Percentiles rank a stretch among this genome's conserved stretches.
phyloP scores from a whole-genome alignment of 75 land plant genomes.

The Ceratopteris richardii region DNA sequence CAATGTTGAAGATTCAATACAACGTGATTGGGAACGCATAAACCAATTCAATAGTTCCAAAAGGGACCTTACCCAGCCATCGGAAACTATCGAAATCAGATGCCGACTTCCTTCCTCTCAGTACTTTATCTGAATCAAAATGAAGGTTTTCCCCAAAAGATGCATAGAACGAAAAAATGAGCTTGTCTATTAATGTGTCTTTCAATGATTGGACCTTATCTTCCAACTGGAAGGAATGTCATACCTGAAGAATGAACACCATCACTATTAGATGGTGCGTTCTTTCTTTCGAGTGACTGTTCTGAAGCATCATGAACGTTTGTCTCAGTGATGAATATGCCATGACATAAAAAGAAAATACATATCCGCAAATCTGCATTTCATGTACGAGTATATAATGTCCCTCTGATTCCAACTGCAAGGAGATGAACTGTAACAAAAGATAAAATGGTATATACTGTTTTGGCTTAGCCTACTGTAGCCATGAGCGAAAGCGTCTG shows the following conservation, averaged over 20 bases:
- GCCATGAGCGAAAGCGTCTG: not conserved
- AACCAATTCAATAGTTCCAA: too few relatives aligned
- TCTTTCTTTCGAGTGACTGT: not conserved
- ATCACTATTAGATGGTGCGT: slow-evolving; percentile 4
- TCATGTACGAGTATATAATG: not conserved
- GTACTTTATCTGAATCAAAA: not conserved
- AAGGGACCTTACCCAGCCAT: slow-evolving; percentile 19
- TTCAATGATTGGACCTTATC: too few relatives aligned
- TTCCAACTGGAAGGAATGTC: not conserved
- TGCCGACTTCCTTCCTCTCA: not conserved
- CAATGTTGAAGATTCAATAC: not conserved
- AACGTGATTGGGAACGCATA: too few relatives aligned
- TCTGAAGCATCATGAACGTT: slow-evolving; percentile 1
- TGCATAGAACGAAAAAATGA: too few relatives aligned
- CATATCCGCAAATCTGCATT: slow-evolving; percentile 17
- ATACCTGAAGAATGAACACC: too few relatives aligned
- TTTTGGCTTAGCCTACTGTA: not conserved
- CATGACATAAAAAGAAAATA: slow-evolving; percentile 14
- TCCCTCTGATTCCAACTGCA: not conserved
- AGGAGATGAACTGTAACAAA: not conserved
- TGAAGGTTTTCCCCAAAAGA: slow-evolving; percentile 6
- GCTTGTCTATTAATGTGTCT: too few relatives aligned
- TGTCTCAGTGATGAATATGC: slow-evolving; percentile 10
- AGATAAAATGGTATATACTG: slow-evolving; percentile 1
- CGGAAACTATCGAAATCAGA: slow-evolving; percentile 4